Evolutionary conservation across 208 protist species (phyloP).

Genomic region (Wallacemonas collosoma): DNA sequence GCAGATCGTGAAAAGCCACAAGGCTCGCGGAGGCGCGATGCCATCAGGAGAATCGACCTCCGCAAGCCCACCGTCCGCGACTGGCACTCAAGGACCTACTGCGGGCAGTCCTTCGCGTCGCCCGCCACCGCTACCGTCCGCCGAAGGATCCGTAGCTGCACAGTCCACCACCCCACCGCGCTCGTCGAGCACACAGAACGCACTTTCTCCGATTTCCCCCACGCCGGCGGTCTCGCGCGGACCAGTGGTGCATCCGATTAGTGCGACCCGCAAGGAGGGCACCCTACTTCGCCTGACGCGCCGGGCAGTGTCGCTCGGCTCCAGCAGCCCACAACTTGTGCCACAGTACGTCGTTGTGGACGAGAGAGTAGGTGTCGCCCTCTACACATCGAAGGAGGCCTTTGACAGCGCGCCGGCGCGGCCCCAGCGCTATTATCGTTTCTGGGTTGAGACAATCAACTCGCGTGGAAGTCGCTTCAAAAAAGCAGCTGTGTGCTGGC

Average conservation of each 20-base stretch:
- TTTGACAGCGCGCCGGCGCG: slow-evolving; percentile 19
- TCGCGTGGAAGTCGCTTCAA: slow-evolving; percentile 73
- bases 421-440: slow-evolving; percentile 40
- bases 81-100: not conserved
- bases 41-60: not conserved
- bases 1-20: slow-evolving; percentile 36
- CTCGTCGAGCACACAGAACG: not conserved
- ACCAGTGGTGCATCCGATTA: not conserved
- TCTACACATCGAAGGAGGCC: slow-evolving; percentile 37
- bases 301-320: slow-evolving; percentile 20
- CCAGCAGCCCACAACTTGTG: slow-evolving; percentile 33
- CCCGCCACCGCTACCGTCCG: slow-evolving; percentile 9
- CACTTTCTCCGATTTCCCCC: not conserved
- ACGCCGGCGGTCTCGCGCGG: not conserved
- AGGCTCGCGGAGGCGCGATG: slow-evolving; percentile 16
- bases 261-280: slow-evolving; percentile 38
- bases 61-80: not conserved
- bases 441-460: slow-evolving; percentile 56
- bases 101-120: not conserved
- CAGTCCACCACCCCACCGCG: not conserved
- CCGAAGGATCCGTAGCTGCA: not conserved
- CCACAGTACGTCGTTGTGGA: slow-evolving; percentile 62
- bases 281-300: slow-evolving; percentile 47
- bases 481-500: slow-evolving; percentile 69
- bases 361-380: slow-evolving; percentile 39